These are phyloP conservation scores for Geotrichum ghanense DNA, from an alignment of 805 yeast genomes.

Conservation along the genomic window DNA sequence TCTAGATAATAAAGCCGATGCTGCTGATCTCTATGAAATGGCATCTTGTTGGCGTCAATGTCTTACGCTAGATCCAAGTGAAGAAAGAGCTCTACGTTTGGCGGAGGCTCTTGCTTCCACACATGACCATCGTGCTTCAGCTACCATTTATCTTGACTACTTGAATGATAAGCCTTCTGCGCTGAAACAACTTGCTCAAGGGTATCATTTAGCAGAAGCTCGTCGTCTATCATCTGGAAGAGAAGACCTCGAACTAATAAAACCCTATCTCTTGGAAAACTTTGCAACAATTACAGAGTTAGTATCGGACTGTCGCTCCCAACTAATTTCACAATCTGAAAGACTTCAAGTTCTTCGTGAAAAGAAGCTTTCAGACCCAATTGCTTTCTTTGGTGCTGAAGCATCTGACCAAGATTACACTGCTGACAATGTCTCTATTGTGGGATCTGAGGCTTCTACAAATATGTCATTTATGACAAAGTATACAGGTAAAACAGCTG, in stretches of 20 bases:
- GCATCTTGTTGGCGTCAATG: conserved; percentile 86
- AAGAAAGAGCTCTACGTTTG: conserved; percentile 44
- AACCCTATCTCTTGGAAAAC: conserved; percentile 71
- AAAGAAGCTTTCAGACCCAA: conserved; percentile 78
- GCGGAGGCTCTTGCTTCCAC: conserved; percentile 45
- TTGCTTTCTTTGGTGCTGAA: conserved; percentile 65
- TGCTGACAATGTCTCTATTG: conserved; percentile 89
- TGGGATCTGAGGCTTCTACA: conserved; percentile 88
- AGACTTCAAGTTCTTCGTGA: conserved; percentile 76
- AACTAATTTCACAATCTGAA: conserved; percentile 67
- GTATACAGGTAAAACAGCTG: conserved; percentile 91
- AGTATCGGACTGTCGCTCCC: conserved; percentile 86
- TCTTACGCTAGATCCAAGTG: conserved; percentile 40
- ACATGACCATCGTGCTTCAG: conserved; percentile 73
- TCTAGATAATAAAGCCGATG: conserved; percentile 42
- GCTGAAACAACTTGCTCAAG: conserved; percentile 58
- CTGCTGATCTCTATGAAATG: conserved; percentile 55
- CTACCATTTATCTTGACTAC: conserved; percentile 55
- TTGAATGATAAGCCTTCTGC: conserved; percentile 53
- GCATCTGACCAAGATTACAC: conserved; percentile 60
- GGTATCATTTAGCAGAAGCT: conserved; percentile 66
- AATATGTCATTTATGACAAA: conserved; percentile 89
- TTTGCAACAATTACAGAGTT: conserved; percentile 81
- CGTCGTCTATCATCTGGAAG: conserved; percentile 41
- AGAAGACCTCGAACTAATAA: conserved; percentile 45